Percentiles rank a stretch among this genome's conserved stretches.
phyloP scores from a whole-genome alignment of 805 yeast genomes.

The Clavispora carvajalis region DNA sequence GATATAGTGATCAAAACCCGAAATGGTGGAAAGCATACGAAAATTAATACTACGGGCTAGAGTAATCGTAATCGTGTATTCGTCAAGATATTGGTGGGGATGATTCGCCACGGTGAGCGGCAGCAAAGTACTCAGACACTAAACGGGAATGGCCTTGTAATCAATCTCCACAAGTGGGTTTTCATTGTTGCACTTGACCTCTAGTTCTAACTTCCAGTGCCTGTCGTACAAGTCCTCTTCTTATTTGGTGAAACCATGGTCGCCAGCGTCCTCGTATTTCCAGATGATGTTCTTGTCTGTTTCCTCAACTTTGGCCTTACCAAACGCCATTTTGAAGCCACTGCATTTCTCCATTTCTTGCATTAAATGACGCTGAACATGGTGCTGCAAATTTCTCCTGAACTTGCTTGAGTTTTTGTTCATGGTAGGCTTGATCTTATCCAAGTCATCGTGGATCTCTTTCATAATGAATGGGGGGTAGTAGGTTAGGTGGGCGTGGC shows the following conservation, averaged over 20 bases:
- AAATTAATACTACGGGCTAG: no score
- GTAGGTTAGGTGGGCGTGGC: conserved; percentile 62
- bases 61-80: conserved; percentile 1
- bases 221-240: conserved; percentile 42
- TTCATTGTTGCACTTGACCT: conserved; percentile 60
- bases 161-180: conserved; percentile 65
- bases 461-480: conserved; percentile 70
- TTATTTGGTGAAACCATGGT: conserved; percentile 49
- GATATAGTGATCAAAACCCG: no score
- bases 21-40: no score
- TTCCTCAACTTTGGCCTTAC: conserved; percentile 43
- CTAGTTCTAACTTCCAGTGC: conserved; percentile 62
- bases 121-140: neutral
- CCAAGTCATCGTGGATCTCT: conserved; percentile 63
- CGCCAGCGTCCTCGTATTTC: conserved; percentile 56
- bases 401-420: conserved; percentile 69
- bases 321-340: conserved; percentile 53
- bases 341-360: conserved; percentile 58
- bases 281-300: conserved; percentile 51
- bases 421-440: conserved; percentile 65
- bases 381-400: conserved; percentile 70
- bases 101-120: conserved; percentile 2
- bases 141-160: conserved; percentile 50
- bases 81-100: conserved; percentile 2
- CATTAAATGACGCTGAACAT: conserved; percentile 64